Base-by-base conservation (phyloP, 805 yeast genomes). In the Wickerhamiella cacticola region DNA sequence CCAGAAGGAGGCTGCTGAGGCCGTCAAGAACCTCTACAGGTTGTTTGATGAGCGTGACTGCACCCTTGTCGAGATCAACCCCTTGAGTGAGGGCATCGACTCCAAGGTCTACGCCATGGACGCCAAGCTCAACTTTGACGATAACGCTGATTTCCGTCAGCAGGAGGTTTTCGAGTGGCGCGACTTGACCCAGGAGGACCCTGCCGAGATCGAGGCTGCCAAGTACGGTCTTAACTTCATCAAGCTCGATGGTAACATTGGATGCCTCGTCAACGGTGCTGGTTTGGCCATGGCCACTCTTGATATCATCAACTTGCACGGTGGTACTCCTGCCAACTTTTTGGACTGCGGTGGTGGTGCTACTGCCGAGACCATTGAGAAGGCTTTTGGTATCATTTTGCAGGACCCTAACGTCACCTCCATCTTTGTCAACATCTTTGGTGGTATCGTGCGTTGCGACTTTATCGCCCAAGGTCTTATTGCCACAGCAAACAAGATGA, bases 341-440 rank as follows among this genome's bases (percentile, higher is more conserved):
- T 78, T 92, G 67, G 99, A 92, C 74, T 92, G 96, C 70, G 99
- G 99, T 75, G 99, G 99, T 74, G 95, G 96, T 68, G 98, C 99
- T 60, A 92, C 97, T 54, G 96, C 97, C 57, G 83, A 85, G 70
- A 89, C 98, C 62, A 92, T 92, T 64, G 94, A 88, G 73, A 82
- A 82, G 70, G 99, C 97, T 49, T 89, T 92, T 74, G 82, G 80
- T 70, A 78, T 92, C 68, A 89, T 92, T 62, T 73, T 94, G 64
- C 76, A 92, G 52, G 96, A 92, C 72, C 70, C 78, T 63, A 78
- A 79, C 61, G 96, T 92, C 57, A 78, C 83, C 61, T 95, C 96
- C 64, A 92, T 92, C 67, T 89, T 92, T 60, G 97, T 92, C 64
- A 92, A 92, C 78, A 92, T 92, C 63, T 92, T 92, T 63, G 99